Base-by-base conservation (phyloP, 129 eudicot species). In the Lonicera japonica region DNA sequence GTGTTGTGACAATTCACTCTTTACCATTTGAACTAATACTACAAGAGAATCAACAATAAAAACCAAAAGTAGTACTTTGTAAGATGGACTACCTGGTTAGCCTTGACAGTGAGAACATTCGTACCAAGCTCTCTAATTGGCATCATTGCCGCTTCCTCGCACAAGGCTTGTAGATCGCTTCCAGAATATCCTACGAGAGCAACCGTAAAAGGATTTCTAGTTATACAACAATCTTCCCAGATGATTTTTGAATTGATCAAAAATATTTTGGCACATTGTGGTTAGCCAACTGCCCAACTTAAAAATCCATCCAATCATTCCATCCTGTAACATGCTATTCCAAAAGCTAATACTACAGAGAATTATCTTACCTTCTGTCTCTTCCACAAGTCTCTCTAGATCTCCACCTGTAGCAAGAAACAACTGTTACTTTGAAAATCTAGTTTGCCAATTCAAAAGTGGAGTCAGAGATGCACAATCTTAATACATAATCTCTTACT, bases 141-240 rank as follows among this genome's bases (percentile, higher is more conserved):
- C 96, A 88, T 83, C 96, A 88, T 88, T 25, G 99, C 99, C 20
- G 99, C 96, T 77, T 94, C 99, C 71, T 85, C 95, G 47, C 99
- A 94, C 66, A 94, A 77, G 23, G 96, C 99, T 79, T 94, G 92
- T 34, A 94, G 69, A 70, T 94, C 99, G 15, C 99, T 94, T 65
- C 99, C 99, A 57, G 99, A 94, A 72, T 88, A 94, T 51, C 99
- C 99, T 94, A 61, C 45, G 39, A 13, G 39, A 70, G 64, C 51
- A 24, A 60, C 14, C 41, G 24, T 51, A 64, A 12, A 8, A 12
- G 8, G 38, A 4, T 50, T 47, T 24, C 58, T 54, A 18, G 11
- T 48, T 11, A 54, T 8, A 39, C 16, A 51, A 56, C 36, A 17
- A 43, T 43, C 16, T 43, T 43, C 50, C 50, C 1, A 1, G 50